Conservation (phyloP, 306 rosid species). For the Citrullus amarus region DNA sequence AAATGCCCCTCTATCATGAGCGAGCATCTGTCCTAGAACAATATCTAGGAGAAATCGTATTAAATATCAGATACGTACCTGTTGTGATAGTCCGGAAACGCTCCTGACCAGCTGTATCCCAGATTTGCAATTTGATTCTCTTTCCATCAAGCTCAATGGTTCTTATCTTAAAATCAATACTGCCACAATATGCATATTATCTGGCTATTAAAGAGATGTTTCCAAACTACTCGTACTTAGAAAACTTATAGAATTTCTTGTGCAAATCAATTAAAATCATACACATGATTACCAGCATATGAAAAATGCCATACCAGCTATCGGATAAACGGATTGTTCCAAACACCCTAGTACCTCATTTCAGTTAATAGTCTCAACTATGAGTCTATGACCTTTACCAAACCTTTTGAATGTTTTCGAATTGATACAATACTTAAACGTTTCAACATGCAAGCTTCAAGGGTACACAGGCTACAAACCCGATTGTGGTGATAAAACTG, state of each 20-base stretch:
- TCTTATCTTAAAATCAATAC: constrained; percentile 85
- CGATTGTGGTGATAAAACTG: constrained; percentile 71
- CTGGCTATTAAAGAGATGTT: constrained; percentile 4
- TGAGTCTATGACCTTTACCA: background rate
- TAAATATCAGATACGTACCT: constrained; percentile 23
- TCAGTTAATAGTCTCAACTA: background rate
- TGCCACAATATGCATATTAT: constrained; percentile 17
- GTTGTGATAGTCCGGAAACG: constrained; percentile 81
- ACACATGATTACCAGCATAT: background rate
- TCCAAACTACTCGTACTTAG: background rate
- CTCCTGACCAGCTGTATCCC: constrained; percentile 93
- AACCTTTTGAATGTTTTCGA: background rate
- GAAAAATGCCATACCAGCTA: background rate
- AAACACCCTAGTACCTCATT: background rate
- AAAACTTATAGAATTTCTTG: background rate
- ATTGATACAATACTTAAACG: background rate
- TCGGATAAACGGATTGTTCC: background rate
- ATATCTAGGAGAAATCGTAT: background rate
- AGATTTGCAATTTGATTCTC: constrained; percentile 69
- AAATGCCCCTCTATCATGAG: background rate
- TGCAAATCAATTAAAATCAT: background rate
- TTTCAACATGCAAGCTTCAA: constrained; percentile 4
- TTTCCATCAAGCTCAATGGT: constrained; percentile 76
- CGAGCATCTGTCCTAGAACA: background rate
- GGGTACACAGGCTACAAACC: constrained; percentile 40